Conservation (phyloP, 2,329 filamentous ascomycete species). For the Gnomoniopsis smithogilvyi region DNA sequence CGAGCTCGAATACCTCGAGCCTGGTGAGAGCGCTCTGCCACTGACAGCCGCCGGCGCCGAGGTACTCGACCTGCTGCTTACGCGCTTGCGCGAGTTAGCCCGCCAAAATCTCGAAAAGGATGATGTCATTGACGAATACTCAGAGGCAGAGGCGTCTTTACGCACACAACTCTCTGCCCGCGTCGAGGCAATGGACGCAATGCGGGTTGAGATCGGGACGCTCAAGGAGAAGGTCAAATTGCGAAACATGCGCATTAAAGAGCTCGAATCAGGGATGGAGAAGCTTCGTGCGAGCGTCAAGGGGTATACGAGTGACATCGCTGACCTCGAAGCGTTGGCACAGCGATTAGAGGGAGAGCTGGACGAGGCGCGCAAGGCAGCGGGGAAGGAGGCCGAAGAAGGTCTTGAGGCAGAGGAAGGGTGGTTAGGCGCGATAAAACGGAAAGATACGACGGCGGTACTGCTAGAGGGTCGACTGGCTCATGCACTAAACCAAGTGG, state of each 20-base stretch:
- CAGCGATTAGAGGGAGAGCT: constrained; percentile 43
- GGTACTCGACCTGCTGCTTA: constrained; percentile 53
- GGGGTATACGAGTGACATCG: constrained; percentile 51
- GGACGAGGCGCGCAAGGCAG: constrained; percentile 26
- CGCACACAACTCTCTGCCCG: constrained; percentile 54
- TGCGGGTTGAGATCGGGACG: constrained; percentile 38
- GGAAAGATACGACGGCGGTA: constrained; percentile 33
- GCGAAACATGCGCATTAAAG: constrained; percentile 38
- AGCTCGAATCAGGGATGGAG: constrained; percentile 47
- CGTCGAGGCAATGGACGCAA: constrained; percentile 46
- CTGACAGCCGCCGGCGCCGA: constrained; percentile 50
- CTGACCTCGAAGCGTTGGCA: constrained; percentile 51
- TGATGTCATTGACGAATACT: constrained; percentile 57
- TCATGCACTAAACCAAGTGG: constrained; percentile 35
- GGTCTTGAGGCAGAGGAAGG: constrained; percentile 33
- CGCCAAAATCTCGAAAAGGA: constrained; percentile 46
- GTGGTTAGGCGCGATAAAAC: constrained; percentile 30
- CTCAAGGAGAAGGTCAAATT: constrained; percentile 27
- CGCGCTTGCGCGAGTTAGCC: constrained; percentile 46
- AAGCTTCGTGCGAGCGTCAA: constrained; percentile 50
- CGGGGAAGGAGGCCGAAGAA: constrained; percentile 14
- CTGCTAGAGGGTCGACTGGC: constrained; percentile 44
- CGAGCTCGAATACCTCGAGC: constrained; percentile 60
- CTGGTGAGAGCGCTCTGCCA: constrained; percentile 54
- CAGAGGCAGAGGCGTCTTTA: constrained; percentile 51